Percentiles rank a stretch among this genome's conserved stretches.
These are phyloP conservation scores for Heracleum sosnowskyi DNA, from an alignment of 129 eudicot species.

Conservation along the genomic window DNA sequence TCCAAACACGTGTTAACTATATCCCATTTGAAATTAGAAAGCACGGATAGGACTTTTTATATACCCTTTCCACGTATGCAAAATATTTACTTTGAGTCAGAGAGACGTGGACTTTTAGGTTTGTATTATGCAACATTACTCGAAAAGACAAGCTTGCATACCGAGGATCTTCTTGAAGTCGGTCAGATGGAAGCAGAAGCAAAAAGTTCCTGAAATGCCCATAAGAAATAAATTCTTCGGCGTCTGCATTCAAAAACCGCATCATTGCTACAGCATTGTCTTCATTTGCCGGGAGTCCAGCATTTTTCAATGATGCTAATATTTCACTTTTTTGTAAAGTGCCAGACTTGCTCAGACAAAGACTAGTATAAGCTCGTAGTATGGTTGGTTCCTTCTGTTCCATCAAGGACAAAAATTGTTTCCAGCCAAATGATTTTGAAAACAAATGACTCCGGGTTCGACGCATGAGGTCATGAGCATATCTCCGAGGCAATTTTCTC, in stretches of 20 bases:
- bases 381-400: conserved; percentile 97
- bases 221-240: conserved; percentile 86
- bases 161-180: conserved; percentile 98
- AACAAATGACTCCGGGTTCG: conserved; percentile 83
- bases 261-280: conserved; percentile 98
- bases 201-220: conserved; percentile 93
- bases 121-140: neutral
- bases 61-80: neutral
- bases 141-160: conserved; percentile 7
- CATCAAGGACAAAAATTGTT: conserved; percentile 85
- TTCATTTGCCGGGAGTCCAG: conserved; percentile 96
- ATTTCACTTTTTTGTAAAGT: conserved; percentile 89
- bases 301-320: conserved; percentile 72
- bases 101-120: neutral
- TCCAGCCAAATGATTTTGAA: conserved; percentile 96
- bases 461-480: conserved; percentile 80
- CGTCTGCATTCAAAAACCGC: conserved; percentile 86
- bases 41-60: neutral
- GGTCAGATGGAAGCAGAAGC: conserved; percentile 90
- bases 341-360: conserved; percentile 92
- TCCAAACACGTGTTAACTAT: neutral
- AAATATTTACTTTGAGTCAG: neutral
- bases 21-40: neutral
- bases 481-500: conserved; percentile 83
- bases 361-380: conserved; percentile 86